These are phyloP conservation scores for Myriosclerotinia curreyana DNA, from an alignment of 2,329 filamentous ascomycete species.

Conservation along the genomic window DNA sequence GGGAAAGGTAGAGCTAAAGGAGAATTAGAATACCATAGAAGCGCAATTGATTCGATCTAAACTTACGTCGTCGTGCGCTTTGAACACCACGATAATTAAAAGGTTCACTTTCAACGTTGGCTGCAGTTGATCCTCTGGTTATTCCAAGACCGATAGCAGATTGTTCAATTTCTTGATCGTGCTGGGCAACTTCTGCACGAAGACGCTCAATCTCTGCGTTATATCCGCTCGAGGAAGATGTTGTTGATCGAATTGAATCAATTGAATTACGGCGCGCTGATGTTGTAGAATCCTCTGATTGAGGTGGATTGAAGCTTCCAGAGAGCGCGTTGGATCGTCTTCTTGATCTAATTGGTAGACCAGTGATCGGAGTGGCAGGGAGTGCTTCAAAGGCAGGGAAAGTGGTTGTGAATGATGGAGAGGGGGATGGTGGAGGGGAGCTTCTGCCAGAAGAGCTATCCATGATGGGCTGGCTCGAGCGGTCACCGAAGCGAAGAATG, in stretches of 20 bases:
- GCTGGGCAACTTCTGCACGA: conserved; percentile 4
- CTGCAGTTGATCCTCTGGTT: not conserved
- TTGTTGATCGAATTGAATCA: not conserved
- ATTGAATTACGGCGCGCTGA: conserved; percentile 1
- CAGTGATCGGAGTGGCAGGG: not conserved
- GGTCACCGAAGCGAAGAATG: conserved; percentile 12
- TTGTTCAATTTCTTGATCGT: not conserved
- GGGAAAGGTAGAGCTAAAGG: not conserved
- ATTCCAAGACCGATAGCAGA: conserved; percentile 9
- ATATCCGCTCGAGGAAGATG: not conserved
- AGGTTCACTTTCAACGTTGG: not conserved
- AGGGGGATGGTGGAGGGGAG: conserved; percentile 1
- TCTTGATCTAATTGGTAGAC: not conserved
- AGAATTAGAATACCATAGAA: not conserved
- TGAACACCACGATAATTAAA: conserved; percentile 13
- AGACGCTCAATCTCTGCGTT: conserved; percentile 1
- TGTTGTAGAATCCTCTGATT: not conserved
- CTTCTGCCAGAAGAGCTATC: conserved; percentile 6
- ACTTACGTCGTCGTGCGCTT: conserved; percentile 9
- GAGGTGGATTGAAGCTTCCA: too few relatives aligned
- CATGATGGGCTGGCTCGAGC: conserved; percentile 12
- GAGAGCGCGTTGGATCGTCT: too few relatives aligned
- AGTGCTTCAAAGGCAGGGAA: not conserved
- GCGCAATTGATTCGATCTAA: conserved; percentile 11
- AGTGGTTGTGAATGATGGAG: not conserved